These are phyloP conservation scores for Magnaporthiopsis rhizophila DNA, from an alignment of 2,329 filamentous ascomycete genomes.

Conservation along the genomic window DNA sequence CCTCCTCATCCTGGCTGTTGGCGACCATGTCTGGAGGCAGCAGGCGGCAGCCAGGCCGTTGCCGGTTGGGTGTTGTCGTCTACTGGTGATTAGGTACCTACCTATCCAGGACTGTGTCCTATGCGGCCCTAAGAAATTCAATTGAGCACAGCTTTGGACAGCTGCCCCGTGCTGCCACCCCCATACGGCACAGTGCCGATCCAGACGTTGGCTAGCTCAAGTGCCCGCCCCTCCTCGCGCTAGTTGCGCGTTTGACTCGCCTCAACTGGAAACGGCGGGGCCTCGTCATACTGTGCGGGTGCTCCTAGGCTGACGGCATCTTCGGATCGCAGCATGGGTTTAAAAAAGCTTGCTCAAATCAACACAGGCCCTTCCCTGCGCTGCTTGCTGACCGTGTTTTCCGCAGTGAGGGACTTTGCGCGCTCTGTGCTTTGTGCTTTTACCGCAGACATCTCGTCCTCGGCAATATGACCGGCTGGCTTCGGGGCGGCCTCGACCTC, in stretches of 20 bases:
- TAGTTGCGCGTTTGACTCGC: neutral
- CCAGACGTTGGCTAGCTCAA: neutral
- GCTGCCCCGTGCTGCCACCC: neutral
- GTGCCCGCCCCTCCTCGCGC: too few relatives aligned
- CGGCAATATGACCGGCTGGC: neutral
- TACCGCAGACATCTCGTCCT: neutral
- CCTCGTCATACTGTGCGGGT: neutral
- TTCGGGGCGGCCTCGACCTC: neutral
- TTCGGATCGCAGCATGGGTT: too few relatives aligned
- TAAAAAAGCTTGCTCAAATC: too few relatives aligned
- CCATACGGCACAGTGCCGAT: neutral
- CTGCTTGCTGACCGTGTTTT: neutral
- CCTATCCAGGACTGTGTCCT: too few relatives aligned
- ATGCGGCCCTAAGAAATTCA: neutral
- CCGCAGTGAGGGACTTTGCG: neutral
- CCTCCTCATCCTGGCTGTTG: slow-evolving; percentile 34
- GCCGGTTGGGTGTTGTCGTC: neutral
- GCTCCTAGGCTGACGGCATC: too few relatives aligned
- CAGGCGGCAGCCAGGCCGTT: too few relatives aligned
- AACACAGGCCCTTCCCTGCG: too few relatives aligned
- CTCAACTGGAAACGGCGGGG: too few relatives aligned
- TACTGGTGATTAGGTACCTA: neutral
- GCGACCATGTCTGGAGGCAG: slow-evolving; percentile 19
- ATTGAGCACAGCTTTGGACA: neutral
- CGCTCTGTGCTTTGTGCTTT: too few relatives aligned